A percentile compares a stretch with the other conserved stretches of the same genome.
phyloP scores from a whole-genome alignment of 345 rosid species.

The Moricandia arvensis region DNA sequence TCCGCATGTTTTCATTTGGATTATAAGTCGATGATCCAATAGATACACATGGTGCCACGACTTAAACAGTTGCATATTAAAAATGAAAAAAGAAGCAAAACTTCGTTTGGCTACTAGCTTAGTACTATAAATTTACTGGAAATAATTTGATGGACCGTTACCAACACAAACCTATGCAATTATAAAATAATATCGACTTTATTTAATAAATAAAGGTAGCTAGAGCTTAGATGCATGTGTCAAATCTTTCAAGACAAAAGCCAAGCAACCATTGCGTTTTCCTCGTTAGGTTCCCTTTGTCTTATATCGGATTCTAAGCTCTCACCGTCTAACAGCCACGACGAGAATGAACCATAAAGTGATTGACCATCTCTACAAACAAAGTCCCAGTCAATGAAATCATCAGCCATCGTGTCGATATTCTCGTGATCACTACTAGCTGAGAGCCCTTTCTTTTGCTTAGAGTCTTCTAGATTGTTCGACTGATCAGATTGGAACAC shows the following conservation, averaged over 20 bases:
- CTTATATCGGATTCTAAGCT: too few relatives aligned
- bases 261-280: constrained; percentile 42
- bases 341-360: too few relatives aligned
- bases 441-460: background rate
- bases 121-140: background rate
- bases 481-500: constrained; percentile 9
- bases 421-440: too few relatives aligned
- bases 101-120: background rate
- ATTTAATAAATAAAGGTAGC: background rate
- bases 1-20: too few relatives aligned
- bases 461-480: background rate
- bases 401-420: too few relatives aligned
- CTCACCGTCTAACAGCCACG: too few relatives aligned
- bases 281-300: too few relatives aligned
- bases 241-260: constrained; percentile 40
- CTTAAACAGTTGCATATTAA: background rate
- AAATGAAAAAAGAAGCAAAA: too few relatives aligned
- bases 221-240: background rate
- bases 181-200: too few relatives aligned
- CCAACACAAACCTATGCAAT: too few relatives aligned
- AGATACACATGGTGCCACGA: background rate
- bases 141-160: background rate
- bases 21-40: background rate
- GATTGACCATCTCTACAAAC: too few relatives aligned
- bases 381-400: too few relatives aligned